phyloP scores from a whole-genome alignment of 2,329 filamentous ascomycete species.

The Gnomoniopsis sp. region DNA sequence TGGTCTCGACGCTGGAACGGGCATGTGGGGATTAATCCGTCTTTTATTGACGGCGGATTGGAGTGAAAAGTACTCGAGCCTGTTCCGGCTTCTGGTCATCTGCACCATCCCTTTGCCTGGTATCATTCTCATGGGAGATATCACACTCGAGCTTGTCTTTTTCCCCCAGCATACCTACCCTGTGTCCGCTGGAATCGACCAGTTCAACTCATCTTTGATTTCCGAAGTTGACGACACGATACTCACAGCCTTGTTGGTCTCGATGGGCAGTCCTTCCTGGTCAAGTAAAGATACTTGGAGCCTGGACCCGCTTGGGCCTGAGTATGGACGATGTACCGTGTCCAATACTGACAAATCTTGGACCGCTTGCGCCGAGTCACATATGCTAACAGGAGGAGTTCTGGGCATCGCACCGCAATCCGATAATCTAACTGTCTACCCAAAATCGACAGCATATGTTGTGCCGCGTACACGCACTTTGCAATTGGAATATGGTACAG shows the following conservation, averaged over 20 bases:
- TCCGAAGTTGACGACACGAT: neutral
- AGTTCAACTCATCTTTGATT: slow-evolving; percentile 7
- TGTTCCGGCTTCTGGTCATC: slow-evolving; percentile 8
- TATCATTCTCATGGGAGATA: slow-evolving; percentile 11
- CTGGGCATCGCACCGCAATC: slow-evolving; percentile 5
- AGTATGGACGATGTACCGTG: slow-evolving; percentile 1
- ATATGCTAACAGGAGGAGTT: slow-evolving; percentile 3
- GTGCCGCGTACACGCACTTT: slow-evolving; percentile 3
- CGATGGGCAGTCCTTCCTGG: slow-evolving; percentile 8
- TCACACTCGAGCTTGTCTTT: slow-evolving; percentile 5
- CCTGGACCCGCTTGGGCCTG: slow-evolving; percentile 2
- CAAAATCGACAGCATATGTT: slow-evolving; percentile 5
- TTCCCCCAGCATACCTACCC: slow-evolving; percentile 5
- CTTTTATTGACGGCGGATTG: slow-evolving; percentile 10
- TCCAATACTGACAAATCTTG: slow-evolving; percentile 1
- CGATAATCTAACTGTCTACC: neutral
- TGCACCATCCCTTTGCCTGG: slow-evolving; percentile 6
- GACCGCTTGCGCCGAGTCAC: slow-evolving; percentile 6
- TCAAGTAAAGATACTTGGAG: slow-evolving; percentile 3
- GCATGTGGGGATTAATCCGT: slow-evolving; percentile 7
- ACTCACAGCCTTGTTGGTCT: slow-evolving; percentile 3
- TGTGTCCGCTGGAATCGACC: slow-evolving; percentile 2
- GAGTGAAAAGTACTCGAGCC: slow-evolving; percentile 9
- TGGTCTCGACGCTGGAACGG: slow-evolving; percentile 7
- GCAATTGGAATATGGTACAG: slow-evolving; percentile 9